Evolutionary conservation across 352 stramenopile species (phyloP), one percentile per base, ranked within the genome.

Genomic region (Phytophthora melonis): DNA sequence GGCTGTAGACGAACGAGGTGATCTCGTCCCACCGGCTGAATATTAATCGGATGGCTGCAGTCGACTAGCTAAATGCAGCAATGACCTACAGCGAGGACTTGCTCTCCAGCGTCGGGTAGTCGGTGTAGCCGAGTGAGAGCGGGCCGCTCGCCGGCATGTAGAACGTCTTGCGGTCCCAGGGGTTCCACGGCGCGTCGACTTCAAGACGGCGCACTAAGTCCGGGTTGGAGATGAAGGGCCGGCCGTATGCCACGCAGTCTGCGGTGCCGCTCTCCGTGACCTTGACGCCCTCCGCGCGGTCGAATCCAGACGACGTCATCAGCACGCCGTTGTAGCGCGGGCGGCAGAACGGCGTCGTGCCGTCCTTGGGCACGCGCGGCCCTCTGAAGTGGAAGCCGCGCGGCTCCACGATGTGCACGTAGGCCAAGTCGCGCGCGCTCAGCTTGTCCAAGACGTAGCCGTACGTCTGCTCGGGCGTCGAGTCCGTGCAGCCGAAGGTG

Each of bases 161-260:
- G 63, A 70, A 83, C 7, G 73, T 81, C 39, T 69, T 68, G 30
- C 77, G 70, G 58, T 89, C 63, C 56, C 74, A 89, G n/a, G 67
- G 57, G 53, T 84, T 88, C 41, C 83, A 69, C 14, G 81, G 69
- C 3, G 78, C 71, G 32, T 45, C 71, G 18, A 83, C 50, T 66
- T 80, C 56, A 30, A 93, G 66, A 9, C 85, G 78, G 30, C 75
- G 62, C 43, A 89, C 80, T 10, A 93, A 67, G 70, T 93, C 86
- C 53, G 87, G 87, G 58, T 92, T 93, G 13, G 83, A 77, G 69
- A 93, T 92, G 72, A 91, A 93, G 16, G 72, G 67, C 18, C 83
- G 80, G 14, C 87, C 86, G 70, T 85, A 93, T 19, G 80, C 86
- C 14, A 93, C 81, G 30, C 72, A 75, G 59, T 93, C 84, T 5